Conservation (phyloP, 2,329 filamentous ascomycete species). For the Volutella citrinella region DNA sequence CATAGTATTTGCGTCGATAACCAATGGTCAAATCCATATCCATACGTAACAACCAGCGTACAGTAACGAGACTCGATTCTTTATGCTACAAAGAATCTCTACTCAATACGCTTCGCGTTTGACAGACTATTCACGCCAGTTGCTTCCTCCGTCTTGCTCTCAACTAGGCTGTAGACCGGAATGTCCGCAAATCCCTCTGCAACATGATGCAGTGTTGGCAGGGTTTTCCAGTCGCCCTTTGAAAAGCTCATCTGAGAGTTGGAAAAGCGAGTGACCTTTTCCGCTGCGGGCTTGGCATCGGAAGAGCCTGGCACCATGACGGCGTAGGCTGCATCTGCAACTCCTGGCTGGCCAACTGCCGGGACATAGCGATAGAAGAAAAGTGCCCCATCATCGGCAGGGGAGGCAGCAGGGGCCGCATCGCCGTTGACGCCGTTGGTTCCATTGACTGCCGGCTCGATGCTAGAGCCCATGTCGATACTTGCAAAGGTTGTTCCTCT, state of each 20-base stretch:
- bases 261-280: neutral
- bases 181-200: slow-evolving; percentile 12
- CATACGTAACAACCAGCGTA: no score
- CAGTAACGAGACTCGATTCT: no score
- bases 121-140: slow-evolving; percentile 11
- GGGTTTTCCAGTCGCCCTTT: slow-evolving; percentile 7
- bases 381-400: slow-evolving; percentile 46
- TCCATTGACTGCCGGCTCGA: neutral
- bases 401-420: neutral
- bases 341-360: slow-evolving; percentile 46
- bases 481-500: slow-evolving; percentile 10
- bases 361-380: slow-evolving; percentile 57
- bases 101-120: slow-evolving; percentile 10
- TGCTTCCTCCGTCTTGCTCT: slow-evolving; percentile 12
- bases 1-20: no score
- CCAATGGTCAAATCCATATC: no score
- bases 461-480: slow-evolving; percentile 3
- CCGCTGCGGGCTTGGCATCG: slow-evolving; percentile 1
- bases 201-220: slow-evolving; percentile 18
- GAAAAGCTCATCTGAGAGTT: neutral
- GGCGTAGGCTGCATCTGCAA: slow-evolving; percentile 53
- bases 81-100: no score
- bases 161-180: slow-evolving; percentile 13
- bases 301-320: slow-evolving; percentile 35
- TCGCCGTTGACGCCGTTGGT: slow-evolving; percentile 1